Conservation (phyloP, 2,329 filamentous ascomycete genomes). For the Exophiala sp. region DNA sequence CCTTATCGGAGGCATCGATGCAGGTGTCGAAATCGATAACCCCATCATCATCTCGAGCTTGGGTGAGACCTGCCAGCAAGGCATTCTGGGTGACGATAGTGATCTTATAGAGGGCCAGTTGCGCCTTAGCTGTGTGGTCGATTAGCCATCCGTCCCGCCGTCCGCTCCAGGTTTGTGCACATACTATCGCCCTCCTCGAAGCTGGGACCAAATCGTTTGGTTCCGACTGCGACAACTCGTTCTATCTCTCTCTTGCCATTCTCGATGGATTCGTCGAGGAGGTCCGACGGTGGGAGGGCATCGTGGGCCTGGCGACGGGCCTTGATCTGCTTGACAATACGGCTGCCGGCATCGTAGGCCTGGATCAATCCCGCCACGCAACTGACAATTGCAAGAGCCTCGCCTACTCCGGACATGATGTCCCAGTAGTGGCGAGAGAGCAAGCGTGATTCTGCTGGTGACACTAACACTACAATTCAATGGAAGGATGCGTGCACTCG, state of each 20-base stretch:
- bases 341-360: conserved; percentile 14
- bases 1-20: conserved; percentile 13
- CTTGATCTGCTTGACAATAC: conserved; percentile 17
- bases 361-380: conserved; percentile 16
- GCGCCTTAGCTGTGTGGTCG: conserved; percentile 10
- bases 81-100: conserved; percentile 17
- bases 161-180: not conserved
- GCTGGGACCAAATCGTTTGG: conserved; percentile 9
- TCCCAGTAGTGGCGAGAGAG: not conserved
- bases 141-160: not conserved
- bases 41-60: conserved; percentile 15
- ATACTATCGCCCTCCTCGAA: conserved; percentile 17
- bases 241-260: conserved; percentile 14
- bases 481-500: not conserved
- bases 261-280: conserved; percentile 15
- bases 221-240: conserved; percentile 9
- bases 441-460: not conserved
- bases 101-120: conserved; percentile 11
- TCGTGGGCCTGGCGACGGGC: conserved; percentile 13
- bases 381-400: conserved; percentile 18
- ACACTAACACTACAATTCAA: conserved; percentile 2
- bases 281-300: conserved; percentile 15
- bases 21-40: conserved; percentile 18
- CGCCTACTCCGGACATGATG: conserved; percentile 17
- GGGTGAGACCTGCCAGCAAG: conserved; percentile 9